phyloP scores from a whole-genome alignment of 2,329 filamentous ascomycete genomes.

The Cladophialophora yegresii region DNA sequence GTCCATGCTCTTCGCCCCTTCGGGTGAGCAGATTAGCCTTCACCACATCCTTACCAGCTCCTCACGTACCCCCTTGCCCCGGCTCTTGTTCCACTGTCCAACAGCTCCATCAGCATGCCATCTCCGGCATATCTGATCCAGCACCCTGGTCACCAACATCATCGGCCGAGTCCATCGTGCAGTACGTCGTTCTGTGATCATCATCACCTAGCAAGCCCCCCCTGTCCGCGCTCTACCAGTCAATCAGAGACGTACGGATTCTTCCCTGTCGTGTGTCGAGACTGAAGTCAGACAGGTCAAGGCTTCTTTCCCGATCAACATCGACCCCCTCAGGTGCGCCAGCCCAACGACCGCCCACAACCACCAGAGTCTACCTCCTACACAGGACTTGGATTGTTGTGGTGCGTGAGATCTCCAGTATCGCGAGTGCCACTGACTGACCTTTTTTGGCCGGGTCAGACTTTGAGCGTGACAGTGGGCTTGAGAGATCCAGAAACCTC shows the following conservation, averaged over 20 bases:
- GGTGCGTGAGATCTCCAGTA: neutral
- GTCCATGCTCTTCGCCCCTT: conserved; percentile 6
- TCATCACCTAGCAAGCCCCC: conserved; percentile 8
- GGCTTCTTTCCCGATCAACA: neutral
- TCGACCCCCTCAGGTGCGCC: neutral
- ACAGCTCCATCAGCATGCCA: conserved; percentile 10
- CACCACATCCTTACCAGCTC: neutral
- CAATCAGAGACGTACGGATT: conserved; percentile 10
- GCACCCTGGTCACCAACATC: conserved; percentile 9
- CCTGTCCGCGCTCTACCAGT: conserved; percentile 8
- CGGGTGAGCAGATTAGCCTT: neutral
- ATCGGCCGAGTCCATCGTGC: conserved; percentile 15
- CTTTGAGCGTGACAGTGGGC: conserved; percentile 5
- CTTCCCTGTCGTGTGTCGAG: neutral
- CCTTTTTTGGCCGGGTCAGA: conserved; percentile 15
- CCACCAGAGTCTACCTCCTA: neutral
- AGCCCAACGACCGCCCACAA: neutral
- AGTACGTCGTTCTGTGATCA: conserved; percentile 12
- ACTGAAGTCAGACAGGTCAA: neutral
- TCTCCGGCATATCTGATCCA: conserved; percentile 3
- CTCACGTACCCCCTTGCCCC: neutral
- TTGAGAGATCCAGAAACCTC: conserved; percentile 5
- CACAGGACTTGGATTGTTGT: neutral
- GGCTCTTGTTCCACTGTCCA: neutral
- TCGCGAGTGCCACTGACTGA: conserved; percentile 8